Percentiles rank a stretch among this genome's conserved stretches.
These are phyloP conservation scores for Keqinozyma sinolaborantium DNA, from an alignment of 1,139 yeast genomes.

Conservation along the genomic window DNA sequence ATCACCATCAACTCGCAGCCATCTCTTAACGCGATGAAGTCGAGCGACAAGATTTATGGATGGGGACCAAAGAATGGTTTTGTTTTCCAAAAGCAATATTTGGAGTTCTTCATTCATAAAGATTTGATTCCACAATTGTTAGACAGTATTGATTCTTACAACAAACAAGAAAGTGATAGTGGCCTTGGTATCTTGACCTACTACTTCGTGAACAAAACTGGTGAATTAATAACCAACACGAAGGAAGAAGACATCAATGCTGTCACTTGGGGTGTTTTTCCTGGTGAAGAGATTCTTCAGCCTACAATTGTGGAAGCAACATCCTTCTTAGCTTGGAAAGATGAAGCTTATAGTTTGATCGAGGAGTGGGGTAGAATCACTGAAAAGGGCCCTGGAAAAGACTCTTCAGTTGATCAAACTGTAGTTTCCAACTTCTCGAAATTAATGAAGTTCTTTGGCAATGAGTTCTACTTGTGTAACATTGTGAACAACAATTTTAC, in stretches of 20 bases:
- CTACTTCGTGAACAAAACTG: conserved; percentile 69
- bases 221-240: conserved; percentile 62
- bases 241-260: conserved; percentile 82
- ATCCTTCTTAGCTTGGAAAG: conserved; percentile 94
- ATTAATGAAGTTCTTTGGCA: conserved; percentile 32
- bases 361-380: conserved; percentile 73
- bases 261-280: conserved; percentile 97
- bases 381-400: conserved; percentile 35
- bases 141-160: conserved; percentile 33
- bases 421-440: conserved; percentile 22
- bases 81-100: conserved; percentile 89
- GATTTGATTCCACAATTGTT: conserved; percentile 38
- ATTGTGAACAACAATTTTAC: conserved; percentile 87
- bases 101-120: conserved; percentile 78
- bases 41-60: conserved; percentile 72
- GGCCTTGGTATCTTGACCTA: conserved; percentile 55
- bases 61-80: conserved; percentile 97
- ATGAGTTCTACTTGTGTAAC: conserved; percentile 67
- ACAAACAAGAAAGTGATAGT: conserved; percentile 37
- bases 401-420: conserved; percentile 21
- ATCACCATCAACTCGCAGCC: conserved; percentile 94
- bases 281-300: conserved; percentile 86
- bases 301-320: conserved; percentile 91
- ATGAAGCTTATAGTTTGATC: conserved; percentile 83
- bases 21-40: conserved; percentile 75